Evolutionary conservation across 2,329 filamentous ascomycete genomes (phyloP).

Genomic region (Rugonectria rugulosa): DNA sequence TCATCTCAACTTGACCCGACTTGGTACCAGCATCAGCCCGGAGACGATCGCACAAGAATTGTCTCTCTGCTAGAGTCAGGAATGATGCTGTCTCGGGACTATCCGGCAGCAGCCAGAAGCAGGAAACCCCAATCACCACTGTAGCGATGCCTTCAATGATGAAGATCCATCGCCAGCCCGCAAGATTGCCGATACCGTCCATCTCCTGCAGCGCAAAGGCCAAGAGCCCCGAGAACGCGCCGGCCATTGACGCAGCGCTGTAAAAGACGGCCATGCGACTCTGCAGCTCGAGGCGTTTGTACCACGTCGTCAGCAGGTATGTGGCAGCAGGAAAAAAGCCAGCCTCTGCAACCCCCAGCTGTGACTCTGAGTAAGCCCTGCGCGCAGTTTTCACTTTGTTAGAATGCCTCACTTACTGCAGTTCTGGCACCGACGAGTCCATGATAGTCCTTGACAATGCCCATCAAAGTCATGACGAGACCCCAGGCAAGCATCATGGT

Average conservation of each 20-base stretch:
- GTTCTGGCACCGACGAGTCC: slow-evolving; percentile 60
- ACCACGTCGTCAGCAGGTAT: slow-evolving; percentile 80
- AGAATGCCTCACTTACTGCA: too few species aligned
- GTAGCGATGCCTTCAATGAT: slow-evolving; percentile 74
- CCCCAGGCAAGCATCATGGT: slow-evolving; percentile 69
- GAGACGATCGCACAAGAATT: too few species aligned
- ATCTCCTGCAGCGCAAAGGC: slow-evolving; percentile 74
- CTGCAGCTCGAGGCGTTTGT: slow-evolving; percentile 77
- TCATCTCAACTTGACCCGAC: neutral
- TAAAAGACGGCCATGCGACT: slow-evolving; percentile 78
- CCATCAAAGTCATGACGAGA: slow-evolving; percentile 56
- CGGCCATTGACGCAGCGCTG: slow-evolving; percentile 77
- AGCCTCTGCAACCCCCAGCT: slow-evolving; percentile 72
- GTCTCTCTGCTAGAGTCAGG: slow-evolving; percentile 66
- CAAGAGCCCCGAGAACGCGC: slow-evolving; percentile 75
- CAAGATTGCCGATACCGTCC: slow-evolving; percentile 61
- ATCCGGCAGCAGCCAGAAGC: slow-evolving; percentile 79
- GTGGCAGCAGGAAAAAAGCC: slow-evolving; percentile 72
- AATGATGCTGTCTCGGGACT: slow-evolving; percentile 79
- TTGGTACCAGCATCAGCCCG: neutral
- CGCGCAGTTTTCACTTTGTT: too few species aligned
- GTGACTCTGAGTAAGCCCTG: too few species aligned
- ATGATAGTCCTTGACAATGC: slow-evolving; percentile 52
- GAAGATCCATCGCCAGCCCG: slow-evolving; percentile 69
- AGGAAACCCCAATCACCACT: slow-evolving; percentile 67